Evolutionary conservation across 2,329 filamentous ascomycete genomes (phyloP).

Genomic region (Beauveria varroae): DNA sequence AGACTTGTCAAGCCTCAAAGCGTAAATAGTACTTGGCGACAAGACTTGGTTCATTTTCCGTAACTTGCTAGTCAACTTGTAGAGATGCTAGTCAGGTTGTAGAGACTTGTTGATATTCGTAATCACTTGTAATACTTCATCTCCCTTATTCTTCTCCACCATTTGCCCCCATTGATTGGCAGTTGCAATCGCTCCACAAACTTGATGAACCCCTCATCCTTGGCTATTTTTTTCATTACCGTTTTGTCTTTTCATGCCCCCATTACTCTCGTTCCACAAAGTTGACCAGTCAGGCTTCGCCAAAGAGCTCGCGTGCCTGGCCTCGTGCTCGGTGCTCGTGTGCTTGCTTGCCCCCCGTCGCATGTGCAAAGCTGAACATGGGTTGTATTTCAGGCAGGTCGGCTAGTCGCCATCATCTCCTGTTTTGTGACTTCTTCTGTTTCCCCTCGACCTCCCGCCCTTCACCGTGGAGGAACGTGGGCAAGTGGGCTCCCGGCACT

Average conservation of each 20-base stretch:
- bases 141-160: no score
- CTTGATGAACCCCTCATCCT: no score
- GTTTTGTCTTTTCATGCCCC: not conserved
- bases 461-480: not conserved
- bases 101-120: no score
- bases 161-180: no score
- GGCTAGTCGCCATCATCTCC: not conserved
- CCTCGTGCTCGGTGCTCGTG: constrained; percentile 15
- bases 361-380: not conserved
- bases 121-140: no score
- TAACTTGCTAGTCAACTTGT: no score
- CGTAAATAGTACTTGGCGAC: no score
- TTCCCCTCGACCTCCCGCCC: not conserved
- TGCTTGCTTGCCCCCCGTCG: not conserved
- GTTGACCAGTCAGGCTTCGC: not conserved
- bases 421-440: not conserved
- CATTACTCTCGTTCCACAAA: not conserved
- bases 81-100: no score
- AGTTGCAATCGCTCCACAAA: no score
- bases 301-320: constrained; percentile 9
- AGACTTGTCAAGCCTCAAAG: no score
- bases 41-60: no score
- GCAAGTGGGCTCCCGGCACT: not conserved
- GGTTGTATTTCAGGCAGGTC: not conserved
- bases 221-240: no score